Percentiles rank a stretch among this genome's conserved stretches.
Conservation (phyloP, 495 filamentous ascomycete genomes). For the Durotheca rogersii region DNA sequence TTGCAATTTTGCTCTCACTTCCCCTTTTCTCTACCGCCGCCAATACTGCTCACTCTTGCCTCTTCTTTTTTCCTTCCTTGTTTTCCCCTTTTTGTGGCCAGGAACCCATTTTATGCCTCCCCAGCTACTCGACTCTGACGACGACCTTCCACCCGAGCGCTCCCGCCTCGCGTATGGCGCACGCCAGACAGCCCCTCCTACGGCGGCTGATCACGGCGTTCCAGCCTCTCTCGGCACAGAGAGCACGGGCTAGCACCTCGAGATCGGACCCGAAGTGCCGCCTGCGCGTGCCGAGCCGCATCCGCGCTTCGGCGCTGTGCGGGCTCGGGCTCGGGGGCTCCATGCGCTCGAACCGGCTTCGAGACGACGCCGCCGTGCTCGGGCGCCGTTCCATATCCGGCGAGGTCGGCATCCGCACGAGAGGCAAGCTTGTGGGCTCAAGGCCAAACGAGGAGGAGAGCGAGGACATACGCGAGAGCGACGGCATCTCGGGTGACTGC, state of each 20-base stretch:
- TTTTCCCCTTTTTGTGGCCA: too few species aligned
- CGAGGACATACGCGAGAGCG: slow-evolving; percentile 37
- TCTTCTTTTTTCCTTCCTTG: not conserved
- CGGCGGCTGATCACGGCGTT: slow-evolving; percentile 67
- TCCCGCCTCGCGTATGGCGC: slow-evolving; percentile 68
- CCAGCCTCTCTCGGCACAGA: slow-evolving; percentile 68
- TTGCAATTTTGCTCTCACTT: not conserved
- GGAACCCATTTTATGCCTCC: too few species aligned
- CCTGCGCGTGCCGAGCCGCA: slow-evolving; percentile 52
- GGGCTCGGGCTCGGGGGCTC: slow-evolving; percentile 38
- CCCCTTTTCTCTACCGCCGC: not conserved
- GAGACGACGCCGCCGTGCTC: slow-evolving; percentile 31
- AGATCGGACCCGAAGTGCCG: slow-evolving; percentile 56
- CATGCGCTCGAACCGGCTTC: slow-evolving; percentile 29
- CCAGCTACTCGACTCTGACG: slow-evolving; percentile 56
- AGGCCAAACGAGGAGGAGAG: slow-evolving; percentile 35
- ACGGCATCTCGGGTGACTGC: slow-evolving; percentile 33
- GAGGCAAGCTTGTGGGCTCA: slow-evolving; percentile 23
- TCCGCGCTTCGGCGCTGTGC: slow-evolving; percentile 34
- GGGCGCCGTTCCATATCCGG: slow-evolving; percentile 29
- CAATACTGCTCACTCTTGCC: too few species aligned
- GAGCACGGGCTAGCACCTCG: slow-evolving; percentile 66
- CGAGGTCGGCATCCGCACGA: slow-evolving; percentile 18
- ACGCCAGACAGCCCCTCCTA: slow-evolving; percentile 63
- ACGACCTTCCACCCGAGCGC: slow-evolving; percentile 66